Percentiles rank a stretch among this genome's conserved stretches.
Conservation (phyloP, 495 filamentous ascomycete species). For the Sordaria brevicollis region DNA sequence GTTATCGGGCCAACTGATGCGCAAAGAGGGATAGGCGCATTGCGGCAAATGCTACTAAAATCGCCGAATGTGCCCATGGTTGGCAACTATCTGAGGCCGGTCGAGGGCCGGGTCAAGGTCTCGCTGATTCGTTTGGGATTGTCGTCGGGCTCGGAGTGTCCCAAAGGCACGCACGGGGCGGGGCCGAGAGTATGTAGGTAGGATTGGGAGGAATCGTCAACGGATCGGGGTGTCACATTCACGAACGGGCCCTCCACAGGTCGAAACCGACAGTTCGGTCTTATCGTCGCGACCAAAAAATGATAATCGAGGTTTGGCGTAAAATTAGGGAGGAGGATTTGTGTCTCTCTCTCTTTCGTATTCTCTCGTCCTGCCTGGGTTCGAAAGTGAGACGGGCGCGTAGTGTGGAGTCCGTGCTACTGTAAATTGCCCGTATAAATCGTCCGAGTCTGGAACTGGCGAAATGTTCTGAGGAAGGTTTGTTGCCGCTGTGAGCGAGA, state of each 20-base stretch:
- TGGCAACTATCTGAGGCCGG: slow-evolving; percentile 4
- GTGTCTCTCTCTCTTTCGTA: background rate
- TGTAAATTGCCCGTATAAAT: background rate
- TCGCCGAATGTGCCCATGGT: slow-evolving; percentile 78
- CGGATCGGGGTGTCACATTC: background rate
- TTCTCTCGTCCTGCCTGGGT: background rate
- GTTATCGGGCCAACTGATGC: slow-evolving; percentile 60
- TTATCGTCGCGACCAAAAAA: background rate
- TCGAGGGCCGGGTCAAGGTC: background rate
- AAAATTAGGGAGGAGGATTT: background rate
- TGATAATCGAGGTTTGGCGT: background rate
- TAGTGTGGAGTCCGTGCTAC: background rate
- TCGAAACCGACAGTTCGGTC: background rate
- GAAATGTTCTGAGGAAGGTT: background rate
- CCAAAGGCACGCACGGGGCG: background rate
- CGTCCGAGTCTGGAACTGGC: background rate
- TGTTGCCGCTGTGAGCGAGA: slow-evolving; percentile 1
- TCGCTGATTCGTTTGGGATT: background rate
- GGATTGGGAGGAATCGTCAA: background rate
- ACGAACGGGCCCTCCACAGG: background rate
- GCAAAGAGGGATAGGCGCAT: slow-evolving; percentile 79
- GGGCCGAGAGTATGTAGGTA: background rate
- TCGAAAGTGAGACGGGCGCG: background rate
- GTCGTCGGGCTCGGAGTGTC: background rate
- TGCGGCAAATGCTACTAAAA: slow-evolving; percentile 77